phyloP scores from a whole-genome alignment of 2,329 filamentous ascomycete species.

The Beauveria rudraprayagi region DNA sequence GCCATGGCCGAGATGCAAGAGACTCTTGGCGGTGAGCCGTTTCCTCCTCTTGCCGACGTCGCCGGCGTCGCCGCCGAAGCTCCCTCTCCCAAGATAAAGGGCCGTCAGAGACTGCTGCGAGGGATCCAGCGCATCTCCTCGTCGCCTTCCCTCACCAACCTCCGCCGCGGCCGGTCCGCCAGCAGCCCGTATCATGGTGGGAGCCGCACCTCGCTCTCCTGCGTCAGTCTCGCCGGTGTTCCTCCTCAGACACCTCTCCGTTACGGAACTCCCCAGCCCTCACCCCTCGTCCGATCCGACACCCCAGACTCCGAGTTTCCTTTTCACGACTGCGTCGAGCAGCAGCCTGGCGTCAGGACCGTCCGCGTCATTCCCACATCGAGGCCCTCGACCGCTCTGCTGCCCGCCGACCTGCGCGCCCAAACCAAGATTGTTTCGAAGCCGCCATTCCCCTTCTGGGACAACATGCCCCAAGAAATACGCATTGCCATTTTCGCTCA shows the following conservation, averaged over 20 bases:
- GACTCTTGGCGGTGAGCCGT: slow-evolving; percentile 16
- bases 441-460: slow-evolving; percentile 62
- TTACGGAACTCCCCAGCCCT: slow-evolving; percentile 29
- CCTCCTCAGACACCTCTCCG: slow-evolving; percentile 22
- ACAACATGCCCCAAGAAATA: slow-evolving; percentile 72
- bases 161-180: slow-evolving; percentile 56
- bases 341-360: slow-evolving; percentile 44
- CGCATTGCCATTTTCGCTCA: slow-evolving; percentile 69
- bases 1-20: slow-evolving; percentile 18
- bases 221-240: slow-evolving; percentile 41
- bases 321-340: slow-evolving; percentile 33
- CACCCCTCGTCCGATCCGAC: slow-evolving; percentile 33
- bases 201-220: slow-evolving; percentile 42
- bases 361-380: slow-evolving; percentile 36
- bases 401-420: slow-evolving; percentile 52
- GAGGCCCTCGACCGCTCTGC: slow-evolving; percentile 42
- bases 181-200: slow-evolving; percentile 55
- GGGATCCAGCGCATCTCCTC: slow-evolving; percentile 77
- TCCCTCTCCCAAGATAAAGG: slow-evolving; percentile 48
- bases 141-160: slow-evolving; percentile 60
- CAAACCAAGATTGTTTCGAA: slow-evolving; percentile 20
- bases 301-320: slow-evolving; percentile 33
- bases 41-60: slow-evolving; percentile 10
- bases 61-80: slow-evolving; percentile 17
- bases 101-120: slow-evolving; percentile 61